phyloP scores from a whole-genome alignment of 352 stramenopile genomes.

The Globisporangium ultimum region DNA sequence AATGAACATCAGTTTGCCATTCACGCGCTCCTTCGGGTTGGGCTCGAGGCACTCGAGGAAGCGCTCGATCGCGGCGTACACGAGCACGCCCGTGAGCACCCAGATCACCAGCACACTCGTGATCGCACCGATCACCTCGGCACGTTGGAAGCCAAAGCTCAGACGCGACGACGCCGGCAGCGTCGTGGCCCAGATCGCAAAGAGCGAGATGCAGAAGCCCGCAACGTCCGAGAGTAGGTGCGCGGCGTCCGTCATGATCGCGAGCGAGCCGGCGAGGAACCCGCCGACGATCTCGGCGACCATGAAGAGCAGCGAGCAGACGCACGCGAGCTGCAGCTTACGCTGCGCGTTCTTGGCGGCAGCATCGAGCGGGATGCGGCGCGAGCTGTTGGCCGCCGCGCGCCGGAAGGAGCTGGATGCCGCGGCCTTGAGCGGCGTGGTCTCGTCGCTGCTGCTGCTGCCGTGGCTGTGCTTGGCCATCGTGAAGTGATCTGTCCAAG shows the following conservation, averaged over 20 bases:
- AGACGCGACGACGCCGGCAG: conserved; percentile 68
- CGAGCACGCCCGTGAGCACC: conserved; percentile 92
- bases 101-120: conserved; percentile 92
- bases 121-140: conserved; percentile 94
- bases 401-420: conserved; percentile 11
- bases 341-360: conserved; percentile 50
- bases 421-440: conserved; percentile 44
- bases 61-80: conserved; percentile 92
- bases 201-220: conserved; percentile 73
- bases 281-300: conserved; percentile 93
- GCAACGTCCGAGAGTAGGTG: conserved; percentile 74
- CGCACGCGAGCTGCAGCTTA: conserved; percentile 63
- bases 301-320: conserved; percentile 92
- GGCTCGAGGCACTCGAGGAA: conserved; percentile 75
- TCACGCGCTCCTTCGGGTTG: conserved; percentile 79
- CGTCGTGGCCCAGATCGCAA: conserved; percentile 67
- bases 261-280: conserved; percentile 90
- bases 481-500: conserved; percentile 2
- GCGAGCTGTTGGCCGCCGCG: conserved; percentile 5
- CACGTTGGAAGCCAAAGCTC: conserved; percentile 94
- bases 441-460: conserved; percentile 51
- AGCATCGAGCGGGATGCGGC: conserved; percentile 56
- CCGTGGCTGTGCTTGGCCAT: conserved; percentile 15
- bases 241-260: conserved; percentile 91
- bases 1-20: conserved; percentile 97